Evolutionary conservation across 805 yeast genomes (phyloP).

Genomic region (Ogataea ganodermae): DNA sequence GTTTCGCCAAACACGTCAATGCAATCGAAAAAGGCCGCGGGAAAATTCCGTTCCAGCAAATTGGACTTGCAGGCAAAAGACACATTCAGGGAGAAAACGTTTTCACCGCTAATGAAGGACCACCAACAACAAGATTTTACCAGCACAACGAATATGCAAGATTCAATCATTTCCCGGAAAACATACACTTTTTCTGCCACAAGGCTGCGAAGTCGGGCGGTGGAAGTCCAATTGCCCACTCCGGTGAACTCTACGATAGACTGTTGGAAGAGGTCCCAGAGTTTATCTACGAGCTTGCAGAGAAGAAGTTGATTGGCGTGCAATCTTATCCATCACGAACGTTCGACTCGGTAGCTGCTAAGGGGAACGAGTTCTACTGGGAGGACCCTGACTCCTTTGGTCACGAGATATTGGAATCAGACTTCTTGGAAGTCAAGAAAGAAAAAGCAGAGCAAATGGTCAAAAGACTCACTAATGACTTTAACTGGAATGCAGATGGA

Average conservation of each 20-base stretch:
- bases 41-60: constrained; percentile 30
- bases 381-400: constrained; percentile 11
- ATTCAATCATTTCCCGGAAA: constrained; percentile 32
- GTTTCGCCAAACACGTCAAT: constrained; percentile 23
- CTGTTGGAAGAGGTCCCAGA: constrained; percentile 25
- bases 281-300: constrained; percentile 22
- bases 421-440: constrained; percentile 32
- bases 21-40: constrained; percentile 29
- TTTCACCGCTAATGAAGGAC: constrained; percentile 38
- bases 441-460: constrained; percentile 30
- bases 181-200: constrained; percentile 26
- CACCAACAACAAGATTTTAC: constrained; percentile 23
- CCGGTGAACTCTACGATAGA: constrained; percentile 31
- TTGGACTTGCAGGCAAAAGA: constrained; percentile 34
- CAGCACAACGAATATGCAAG: constrained; percentile 31
- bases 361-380: constrained; percentile 10
- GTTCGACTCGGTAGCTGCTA: neutral
- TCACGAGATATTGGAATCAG: constrained; percentile 8
- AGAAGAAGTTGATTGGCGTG: constrained; percentile 31
- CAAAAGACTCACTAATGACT: constrained; percentile 26
- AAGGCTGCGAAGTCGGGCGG: constrained; percentile 32
- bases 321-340: constrained; percentile 9
- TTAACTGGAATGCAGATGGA: constrained; percentile 29
- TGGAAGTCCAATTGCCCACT: constrained; percentile 38
- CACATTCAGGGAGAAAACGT: constrained; percentile 27